A percentile compares a stretch with the other conserved stretches of the same genome.
Evolutionary conservation across 192 early-diverging fungal genomes (phyloP).

Genomic region (Gamsiella multidivaricata): DNA sequence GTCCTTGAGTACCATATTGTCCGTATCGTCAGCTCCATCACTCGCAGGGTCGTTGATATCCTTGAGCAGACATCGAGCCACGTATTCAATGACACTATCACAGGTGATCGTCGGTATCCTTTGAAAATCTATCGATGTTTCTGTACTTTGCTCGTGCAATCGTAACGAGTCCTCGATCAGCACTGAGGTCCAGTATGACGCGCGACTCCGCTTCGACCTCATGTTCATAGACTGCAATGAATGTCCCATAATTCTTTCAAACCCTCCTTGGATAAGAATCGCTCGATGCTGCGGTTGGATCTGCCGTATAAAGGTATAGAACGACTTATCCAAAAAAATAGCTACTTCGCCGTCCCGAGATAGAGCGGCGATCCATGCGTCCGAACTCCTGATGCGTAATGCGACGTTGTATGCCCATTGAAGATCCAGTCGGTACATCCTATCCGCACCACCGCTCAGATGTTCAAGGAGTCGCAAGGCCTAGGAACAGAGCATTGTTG

Average conservation of each 20-base stretch:
- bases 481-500: background rate
- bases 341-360: background rate
- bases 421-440: conserved; percentile 24
- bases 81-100: conserved; percentile 14
- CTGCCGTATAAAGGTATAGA: background rate
- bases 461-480: conserved; percentile 20
- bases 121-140: background rate
- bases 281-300: conserved; percentile 18
- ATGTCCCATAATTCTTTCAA: conserved; percentile 7
- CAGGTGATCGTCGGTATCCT: background rate
- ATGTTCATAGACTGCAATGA: background rate
- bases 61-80: conserved; percentile 6
- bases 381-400: conserved; percentile 5
- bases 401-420: conserved; percentile 32
- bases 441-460: conserved; percentile 9
- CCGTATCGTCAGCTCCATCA: too few species aligned
- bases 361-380: conserved; percentile 17
- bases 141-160: conserved; percentile 5
- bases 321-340: background rate
- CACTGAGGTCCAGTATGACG: background rate
- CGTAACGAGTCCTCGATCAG: conserved; percentile 32
- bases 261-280: conserved; percentile 6
- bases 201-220: background rate
- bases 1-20: background rate
- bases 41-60: background rate